phyloP scores from a whole-genome alignment of 306 rosid genomes.

The Alnus rubra region DNA sequence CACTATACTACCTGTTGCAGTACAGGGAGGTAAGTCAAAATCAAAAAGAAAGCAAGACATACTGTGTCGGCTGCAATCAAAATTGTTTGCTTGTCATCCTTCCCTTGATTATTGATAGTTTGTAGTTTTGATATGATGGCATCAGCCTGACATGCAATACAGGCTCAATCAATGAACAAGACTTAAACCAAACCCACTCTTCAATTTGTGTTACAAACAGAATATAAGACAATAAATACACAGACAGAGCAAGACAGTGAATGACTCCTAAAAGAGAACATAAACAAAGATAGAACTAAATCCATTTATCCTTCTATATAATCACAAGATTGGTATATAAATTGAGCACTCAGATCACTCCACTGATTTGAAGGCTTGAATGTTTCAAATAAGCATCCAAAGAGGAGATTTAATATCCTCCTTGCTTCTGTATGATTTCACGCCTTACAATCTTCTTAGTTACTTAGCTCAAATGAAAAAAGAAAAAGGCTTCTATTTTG shows the following conservation, averaged over 20 bases:
- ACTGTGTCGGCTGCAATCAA: constrained; percentile 91
- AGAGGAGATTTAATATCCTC: background rate
- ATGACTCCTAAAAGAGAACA: constrained; percentile 1
- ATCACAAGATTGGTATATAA: background rate
- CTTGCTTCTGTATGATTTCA: background rate
- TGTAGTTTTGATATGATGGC: constrained; percentile 73
- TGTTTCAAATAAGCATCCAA: background rate
- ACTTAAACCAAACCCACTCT: constrained; percentile 16
- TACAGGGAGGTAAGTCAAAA: constrained; percentile 25
- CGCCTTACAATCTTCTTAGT: background rate
- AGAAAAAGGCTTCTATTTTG: background rate
- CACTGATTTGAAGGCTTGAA: background rate
- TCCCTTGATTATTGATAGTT: constrained; percentile 43
- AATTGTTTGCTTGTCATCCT: constrained; percentile 61
- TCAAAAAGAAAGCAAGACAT: constrained; percentile 42
- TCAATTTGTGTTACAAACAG: constrained; percentile 8
- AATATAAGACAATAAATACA: constrained; percentile 1
- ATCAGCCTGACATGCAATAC: constrained; percentile 74
- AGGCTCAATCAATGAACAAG: constrained; percentile 36
- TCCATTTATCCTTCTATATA: background rate
- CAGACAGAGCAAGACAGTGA: constrained; percentile 20
- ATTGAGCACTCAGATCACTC: constrained; percentile 19
- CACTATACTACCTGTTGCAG: constrained; percentile 20
- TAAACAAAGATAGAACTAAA: background rate
- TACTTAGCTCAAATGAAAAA: background rate